Evolutionary conservation across 306 rosid genomes (phyloP), one percentile per base, ranked within the genome.

Genomic region (Senna tora): DNA sequence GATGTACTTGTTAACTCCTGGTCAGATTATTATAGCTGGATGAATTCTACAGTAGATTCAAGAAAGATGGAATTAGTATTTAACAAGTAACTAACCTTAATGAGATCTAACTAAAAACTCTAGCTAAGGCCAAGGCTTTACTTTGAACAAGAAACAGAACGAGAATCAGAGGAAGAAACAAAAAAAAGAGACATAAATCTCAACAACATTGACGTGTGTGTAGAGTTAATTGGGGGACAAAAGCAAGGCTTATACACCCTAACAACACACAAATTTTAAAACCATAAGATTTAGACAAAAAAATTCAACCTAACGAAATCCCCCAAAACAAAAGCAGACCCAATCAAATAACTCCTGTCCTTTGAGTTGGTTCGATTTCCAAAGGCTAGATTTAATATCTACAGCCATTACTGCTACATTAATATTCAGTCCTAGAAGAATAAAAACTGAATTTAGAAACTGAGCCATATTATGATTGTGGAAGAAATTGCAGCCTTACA

Each of bases 401-500:
- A 69, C 39, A 50, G 50, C 42, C 32, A 39, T 20, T 30, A 7
- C 25, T 30, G 39, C 69, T 42, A 7, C 22, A 65, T 65, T 32
- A 66, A 70, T 65, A 65, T 64, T 63, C 68, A 73, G 58, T 46
- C 57, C 34, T 45, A 63, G 79, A 38, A 19, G 16, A 49, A 52
- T 21, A 45, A 46, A 33, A 72, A 47, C 36, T 36, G 28, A 64
- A 59, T 65, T 46, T 62, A 20, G 3, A 42, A 60, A 57, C 17
- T 61, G 55, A 72, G 68, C 34, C 25, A 46, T 53, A 65, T 50
- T 36, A 61, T 16, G 53, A 33, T 34, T 50, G 0, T 5, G 25
- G 16, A 52, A 63, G 61, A 66, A 64, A 43, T 54, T 46, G 65
- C 30, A 69, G 84, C 16, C 88, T 85, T 87, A 92, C 97, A 75